A percentile compares a stretch with the other conserved stretches of the same genome.
These are phyloP conservation scores for Tripidium arundinaceum DNA, from an alignment of 202 grass and related monocot species.

Conservation along the genomic window DNA sequence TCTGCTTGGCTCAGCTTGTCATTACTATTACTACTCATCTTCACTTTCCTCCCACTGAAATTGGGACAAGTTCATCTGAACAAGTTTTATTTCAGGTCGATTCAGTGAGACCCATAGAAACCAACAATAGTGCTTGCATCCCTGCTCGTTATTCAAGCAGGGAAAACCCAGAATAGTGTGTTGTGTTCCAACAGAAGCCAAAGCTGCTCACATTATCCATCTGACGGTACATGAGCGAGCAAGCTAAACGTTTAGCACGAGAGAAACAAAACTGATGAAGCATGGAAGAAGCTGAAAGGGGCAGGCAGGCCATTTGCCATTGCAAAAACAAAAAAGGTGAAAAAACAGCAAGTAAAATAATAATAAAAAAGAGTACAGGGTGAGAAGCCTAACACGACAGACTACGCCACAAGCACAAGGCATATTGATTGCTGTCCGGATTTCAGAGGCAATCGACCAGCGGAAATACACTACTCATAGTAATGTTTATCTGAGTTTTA, in stretches of 20 bases:
- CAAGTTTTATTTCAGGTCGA: too few species aligned
- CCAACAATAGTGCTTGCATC: too few species aligned
- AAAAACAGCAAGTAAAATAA: background rate
- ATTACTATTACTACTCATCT: too few species aligned
- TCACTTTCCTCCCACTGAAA: too few species aligned
- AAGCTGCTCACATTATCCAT: background rate
- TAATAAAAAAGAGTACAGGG: background rate
- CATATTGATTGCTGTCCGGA: background rate
- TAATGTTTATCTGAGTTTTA: background rate
- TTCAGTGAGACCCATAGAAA: background rate
- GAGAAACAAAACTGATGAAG: background rate
- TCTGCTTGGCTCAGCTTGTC: too few species aligned
- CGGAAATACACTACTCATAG: background rate
- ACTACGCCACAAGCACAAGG: background rate
- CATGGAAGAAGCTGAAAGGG: background rate
- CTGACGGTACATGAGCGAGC: background rate
- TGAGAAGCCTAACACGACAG: background rate
- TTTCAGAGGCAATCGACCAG: background rate
- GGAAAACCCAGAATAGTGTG: background rate
- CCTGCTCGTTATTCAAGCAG: background rate
- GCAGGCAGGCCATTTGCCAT: background rate
- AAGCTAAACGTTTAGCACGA: background rate
- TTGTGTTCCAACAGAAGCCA: background rate
- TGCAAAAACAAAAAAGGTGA: background rate
- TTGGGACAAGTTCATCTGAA: background rate